Evolutionary conservation across 495 filamentous ascomycete species (phyloP).

Genomic region (Aspergillus incahuasiensis): DNA sequence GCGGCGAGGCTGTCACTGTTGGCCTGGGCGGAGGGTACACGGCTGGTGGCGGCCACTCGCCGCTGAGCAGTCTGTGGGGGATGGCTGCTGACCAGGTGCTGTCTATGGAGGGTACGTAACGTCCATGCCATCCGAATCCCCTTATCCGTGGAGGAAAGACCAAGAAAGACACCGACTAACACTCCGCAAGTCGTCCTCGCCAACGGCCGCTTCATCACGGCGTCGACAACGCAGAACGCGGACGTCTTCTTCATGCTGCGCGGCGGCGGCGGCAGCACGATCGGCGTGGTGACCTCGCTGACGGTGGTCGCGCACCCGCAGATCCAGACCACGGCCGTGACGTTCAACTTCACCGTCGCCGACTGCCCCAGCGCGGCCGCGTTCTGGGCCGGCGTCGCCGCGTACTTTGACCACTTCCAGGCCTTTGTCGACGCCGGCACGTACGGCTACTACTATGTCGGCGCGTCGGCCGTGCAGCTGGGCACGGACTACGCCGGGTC

Average conservation of each 20-base stretch:
- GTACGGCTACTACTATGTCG: slow-evolving; percentile 48
- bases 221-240: slow-evolving; percentile 45
- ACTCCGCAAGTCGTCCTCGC: slow-evolving; percentile 44
- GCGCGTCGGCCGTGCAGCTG: slow-evolving; percentile 10
- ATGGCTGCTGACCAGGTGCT: slow-evolving; percentile 41
- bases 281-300: slow-evolving; percentile 49
- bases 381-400: slow-evolving; percentile 48
- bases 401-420: slow-evolving; percentile 47
- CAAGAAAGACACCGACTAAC: not conserved
- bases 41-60: slow-evolving; percentile 39
- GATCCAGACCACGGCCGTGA: slow-evolving; percentile 35
- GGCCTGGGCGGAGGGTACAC: slow-evolving; percentile 40
- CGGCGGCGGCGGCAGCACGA: slow-evolving; percentile 39
- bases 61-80: slow-evolving; percentile 21
- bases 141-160: not conserved
- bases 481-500: slow-evolving; percentile 12
- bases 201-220: slow-evolving; percentile 48
- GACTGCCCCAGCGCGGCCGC: slow-evolving; percentile 31
- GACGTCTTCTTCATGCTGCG: slow-evolving; percentile 59
- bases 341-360: slow-evolving; percentile 37
- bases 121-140: not conserved
- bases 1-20: slow-evolving; percentile 43
- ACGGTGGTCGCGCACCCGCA: slow-evolving; percentile 44
- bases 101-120: slow-evolving; percentile 28
- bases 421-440: slow-evolving; percentile 47